Evolutionary conservation across 192 early-diverging fungal species (phyloP), one percentile per base, ranked within the genome.

Genomic region (Backusella sp.): DNA sequence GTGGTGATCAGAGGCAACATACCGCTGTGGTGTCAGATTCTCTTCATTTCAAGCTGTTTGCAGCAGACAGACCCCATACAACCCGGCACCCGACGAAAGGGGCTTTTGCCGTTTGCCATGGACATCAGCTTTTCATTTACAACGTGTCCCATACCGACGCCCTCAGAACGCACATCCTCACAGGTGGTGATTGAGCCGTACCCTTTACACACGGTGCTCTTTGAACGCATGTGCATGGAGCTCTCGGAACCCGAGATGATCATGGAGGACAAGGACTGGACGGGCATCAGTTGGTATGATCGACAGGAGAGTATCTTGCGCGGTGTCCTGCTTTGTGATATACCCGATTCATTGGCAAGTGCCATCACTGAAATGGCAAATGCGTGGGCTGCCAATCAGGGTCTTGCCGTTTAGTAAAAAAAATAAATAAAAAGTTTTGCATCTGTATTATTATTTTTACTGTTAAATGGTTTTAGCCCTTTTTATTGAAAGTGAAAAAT

Each of bases 331-430:
- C 36, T 69, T 21, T 69, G 68, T 41, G 35, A 69, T 69, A 41
- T 69, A 69, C 34, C 34, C 7, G 68, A 69, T 23, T 21, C 34
- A 12, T 41, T 37, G 15, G 68, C 68, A 8, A 37, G 17, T 4
- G 34, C 37, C 4, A 69, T 69, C 2, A 69, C 37, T 8, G 37
- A 69, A 41, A 39, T 69, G 37, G 68, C 36, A 4, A 37, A 41
- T 26, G 68, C 68, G 1, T 69, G 68, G 68, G 68, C 68, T 39
- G 15, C 21, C 14, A 37, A 69, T 21, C 68, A 69, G 36, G 68
- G 68, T 5, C 41, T 69, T 39, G 21, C n/a, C 8, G 37, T 69
- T 28, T 62, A 28, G n/a, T n/a, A n/a, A n/a, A n/a, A 1, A 21
- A 53, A 21, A n/a, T 4, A 7, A 53, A 21, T 23, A 17, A 6